These are phyloP conservation scores for Lonicera japonica DNA, from an alignment of 129 eudicot species.

Conservation along the genomic window DNA sequence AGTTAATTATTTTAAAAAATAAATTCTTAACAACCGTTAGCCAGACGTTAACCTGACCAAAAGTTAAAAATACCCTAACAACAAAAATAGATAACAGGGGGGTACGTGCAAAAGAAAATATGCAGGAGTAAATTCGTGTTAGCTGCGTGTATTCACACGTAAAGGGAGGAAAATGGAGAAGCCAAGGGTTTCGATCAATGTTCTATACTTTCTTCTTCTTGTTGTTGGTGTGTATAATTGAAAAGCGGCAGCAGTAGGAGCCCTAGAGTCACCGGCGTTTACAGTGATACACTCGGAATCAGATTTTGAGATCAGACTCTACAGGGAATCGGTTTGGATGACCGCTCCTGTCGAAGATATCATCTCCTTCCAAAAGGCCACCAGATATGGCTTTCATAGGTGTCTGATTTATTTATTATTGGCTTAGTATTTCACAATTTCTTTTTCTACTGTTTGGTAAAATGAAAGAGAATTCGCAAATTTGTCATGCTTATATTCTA, in stretches of 20 bases:
- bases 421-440: background rate
- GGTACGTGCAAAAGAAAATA: too few relatives aligned
- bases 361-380: slow-evolving; percentile 53
- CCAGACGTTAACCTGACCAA: too few relatives aligned
- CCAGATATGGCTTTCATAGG: slow-evolving; percentile 78
- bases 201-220: too few relatives aligned
- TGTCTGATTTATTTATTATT: background rate
- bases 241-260: background rate
- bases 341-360: slow-evolving; percentile 48
- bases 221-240: too few relatives aligned
- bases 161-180: slow-evolving; percentile 6
- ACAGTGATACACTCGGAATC: slow-evolving; percentile 67
- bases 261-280: slow-evolving; percentile 61
- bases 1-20: too few relatives aligned
- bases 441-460: background rate
- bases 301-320: slow-evolving; percentile 67
- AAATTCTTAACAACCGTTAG: too few relatives aligned
- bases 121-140: too few relatives aligned
- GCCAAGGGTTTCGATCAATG: background rate
- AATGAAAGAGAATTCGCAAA: background rate
- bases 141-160: too few relatives aligned
- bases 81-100: too few relatives aligned
- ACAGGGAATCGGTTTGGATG: slow-evolving; percentile 62
- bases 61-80: too few relatives aligned
- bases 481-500: background rate